Percentiles rank a stretch among this genome's conserved stretches.
Conservation (phyloP, 164 flowering plant species). For the Buxus sempervirens region DNA sequence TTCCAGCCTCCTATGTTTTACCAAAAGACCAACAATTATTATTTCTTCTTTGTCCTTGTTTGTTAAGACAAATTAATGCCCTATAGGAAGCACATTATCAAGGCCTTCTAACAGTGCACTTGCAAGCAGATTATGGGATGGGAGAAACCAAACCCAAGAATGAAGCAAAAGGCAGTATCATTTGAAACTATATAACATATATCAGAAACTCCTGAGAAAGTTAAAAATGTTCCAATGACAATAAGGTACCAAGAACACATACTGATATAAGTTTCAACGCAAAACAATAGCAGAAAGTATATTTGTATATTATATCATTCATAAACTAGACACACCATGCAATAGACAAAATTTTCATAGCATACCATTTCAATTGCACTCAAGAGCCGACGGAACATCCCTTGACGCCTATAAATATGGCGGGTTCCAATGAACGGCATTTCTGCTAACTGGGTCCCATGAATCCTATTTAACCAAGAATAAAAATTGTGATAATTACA, state of each 20-base stretch:
- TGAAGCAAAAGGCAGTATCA: background rate
- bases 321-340: background rate
- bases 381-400: slow-evolving; percentile 93
- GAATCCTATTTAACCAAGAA: slow-evolving; percentile 52
- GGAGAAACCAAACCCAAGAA: background rate
- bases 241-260: background rate
- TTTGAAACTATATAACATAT: background rate
- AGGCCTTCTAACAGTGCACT: slow-evolving; percentile 6
- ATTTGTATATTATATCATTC: background rate
- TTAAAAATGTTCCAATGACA: background rate
- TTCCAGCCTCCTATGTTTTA: background rate
- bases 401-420: slow-evolving; percentile 89
- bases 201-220: background rate
- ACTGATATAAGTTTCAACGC: background rate
- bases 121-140: background rate
- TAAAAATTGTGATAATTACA: background rate
- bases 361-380: slow-evolving; percentile 73
- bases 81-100: background rate
- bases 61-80: no score
- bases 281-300: background rate
- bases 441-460: slow-evolving; percentile 85
- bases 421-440: slow-evolving; percentile 99
- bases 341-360: background rate
- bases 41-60: no score
- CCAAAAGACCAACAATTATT: no score